These are phyloP conservation scores for Ophiostoma populinum DNA, from an alignment of 2,329 filamentous ascomycete species.

Conservation along the genomic window DNA sequence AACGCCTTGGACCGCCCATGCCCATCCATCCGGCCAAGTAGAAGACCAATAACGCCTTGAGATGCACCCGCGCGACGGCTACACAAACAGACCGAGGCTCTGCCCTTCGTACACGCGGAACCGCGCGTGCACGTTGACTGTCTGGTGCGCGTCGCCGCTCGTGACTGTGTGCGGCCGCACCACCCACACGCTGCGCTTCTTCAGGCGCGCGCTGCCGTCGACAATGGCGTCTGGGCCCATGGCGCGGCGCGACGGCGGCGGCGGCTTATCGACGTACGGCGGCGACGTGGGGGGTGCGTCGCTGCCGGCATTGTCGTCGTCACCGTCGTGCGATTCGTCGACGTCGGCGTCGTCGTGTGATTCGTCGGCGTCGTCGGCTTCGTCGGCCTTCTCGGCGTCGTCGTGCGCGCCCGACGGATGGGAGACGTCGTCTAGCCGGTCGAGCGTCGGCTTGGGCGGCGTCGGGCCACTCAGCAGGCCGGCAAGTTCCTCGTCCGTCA, in stretches of 20 bases:
- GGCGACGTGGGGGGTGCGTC: neutral
- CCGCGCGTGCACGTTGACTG: constrained; percentile 15
- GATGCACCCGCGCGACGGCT: too few species aligned
- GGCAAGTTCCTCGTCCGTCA: constrained; percentile 10
- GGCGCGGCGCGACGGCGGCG: neutral
- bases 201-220: constrained; percentile 3
- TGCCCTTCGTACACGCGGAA: constrained; percentile 13
- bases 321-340: constrained; percentile 9
- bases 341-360: constrained; percentile 6
- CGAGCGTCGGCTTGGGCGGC: neutral
- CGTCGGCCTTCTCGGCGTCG: neutral
- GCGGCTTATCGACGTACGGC: neutral
- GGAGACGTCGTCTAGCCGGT: neutral
- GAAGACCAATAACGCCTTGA: too few species aligned
- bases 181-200: constrained; percentile 16
- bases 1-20: too few species aligned
- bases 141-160: constrained; percentile 9
- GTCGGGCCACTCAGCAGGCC: neutral
- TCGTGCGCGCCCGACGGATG: too few species aligned
- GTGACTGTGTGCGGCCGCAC: constrained; percentile 15
- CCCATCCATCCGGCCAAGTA: too few species aligned
- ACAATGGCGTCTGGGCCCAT: constrained; percentile 3
- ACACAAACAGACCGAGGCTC: constrained; percentile 14
- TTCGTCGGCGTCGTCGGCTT: neutral
- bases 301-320: neutral